Evolutionary conservation across 441 rosid species (phyloP).

Genomic region (Euphorbia neoarborescens): DNA sequence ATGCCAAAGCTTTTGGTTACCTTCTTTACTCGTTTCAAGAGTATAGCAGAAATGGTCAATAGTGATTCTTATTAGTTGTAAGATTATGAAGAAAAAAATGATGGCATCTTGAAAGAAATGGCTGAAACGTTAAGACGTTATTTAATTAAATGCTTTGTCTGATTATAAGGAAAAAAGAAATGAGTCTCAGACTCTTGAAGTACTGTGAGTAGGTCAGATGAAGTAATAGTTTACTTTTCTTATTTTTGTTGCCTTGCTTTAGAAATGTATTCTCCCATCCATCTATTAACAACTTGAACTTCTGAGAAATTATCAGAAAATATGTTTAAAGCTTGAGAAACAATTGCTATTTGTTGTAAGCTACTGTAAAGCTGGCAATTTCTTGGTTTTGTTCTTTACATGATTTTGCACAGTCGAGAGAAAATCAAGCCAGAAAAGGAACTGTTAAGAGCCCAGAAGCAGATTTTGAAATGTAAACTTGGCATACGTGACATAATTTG

Average conservation of each 20-base stretch:
- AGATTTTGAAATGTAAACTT: slow-evolving; percentile 83
- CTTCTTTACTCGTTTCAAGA: background rate
- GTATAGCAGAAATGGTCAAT: background rate
- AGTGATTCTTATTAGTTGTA: background rate
- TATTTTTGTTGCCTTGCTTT: background rate
- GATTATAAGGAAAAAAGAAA: background rate
- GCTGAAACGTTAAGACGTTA: background rate
- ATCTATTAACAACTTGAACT: background rate
- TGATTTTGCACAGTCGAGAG: slow-evolving; percentile 55
- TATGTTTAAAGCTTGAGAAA: background rate
- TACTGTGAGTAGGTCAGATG: too few relatives aligned
- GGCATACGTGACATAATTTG: slow-evolving; percentile 77
- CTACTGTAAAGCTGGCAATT: background rate
- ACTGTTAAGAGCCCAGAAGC: slow-evolving; percentile 69
- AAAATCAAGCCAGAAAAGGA: slow-evolving; percentile 92
- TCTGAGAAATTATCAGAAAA: background rate
- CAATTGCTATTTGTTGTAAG: background rate
- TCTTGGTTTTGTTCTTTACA: slow-evolving; percentile 9
- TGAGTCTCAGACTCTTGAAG: background rate
- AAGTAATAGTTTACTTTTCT: background rate
- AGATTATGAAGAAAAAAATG: background rate
- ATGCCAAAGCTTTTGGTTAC: background rate
- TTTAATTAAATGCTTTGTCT: background rate
- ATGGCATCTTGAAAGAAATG: too few relatives aligned
- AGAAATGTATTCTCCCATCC: background rate